phyloP scores from a whole-genome alignment of 2,329 filamentous ascomycete genomes.

The Arachnomyces sp. region DNA sequence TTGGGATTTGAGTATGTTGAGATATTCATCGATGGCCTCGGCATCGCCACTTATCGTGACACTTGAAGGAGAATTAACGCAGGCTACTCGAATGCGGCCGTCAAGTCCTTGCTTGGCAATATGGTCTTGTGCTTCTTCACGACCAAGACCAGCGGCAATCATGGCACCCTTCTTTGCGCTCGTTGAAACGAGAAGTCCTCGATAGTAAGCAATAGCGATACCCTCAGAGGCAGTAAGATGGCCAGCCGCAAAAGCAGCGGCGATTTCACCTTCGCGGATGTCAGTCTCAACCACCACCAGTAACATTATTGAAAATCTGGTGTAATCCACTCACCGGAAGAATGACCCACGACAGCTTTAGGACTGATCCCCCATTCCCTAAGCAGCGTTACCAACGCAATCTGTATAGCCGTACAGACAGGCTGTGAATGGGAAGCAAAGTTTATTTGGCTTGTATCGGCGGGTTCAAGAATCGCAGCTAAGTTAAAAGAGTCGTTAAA shows the following conservation, averaged over 20 bases:
- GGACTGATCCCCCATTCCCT: constrained; percentile 5
- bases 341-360: constrained; percentile 11
- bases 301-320: not conserved
- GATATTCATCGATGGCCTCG: constrained; percentile 2
- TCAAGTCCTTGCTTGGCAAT: constrained; percentile 8
- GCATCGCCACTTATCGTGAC: constrained; percentile 20
- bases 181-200: constrained; percentile 13
- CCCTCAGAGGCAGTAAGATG: constrained; percentile 24
- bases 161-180: constrained; percentile 5
- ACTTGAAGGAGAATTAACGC: constrained; percentile 22
- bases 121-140: constrained; percentile 2
- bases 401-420: constrained; percentile 11
- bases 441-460: constrained; percentile 6
- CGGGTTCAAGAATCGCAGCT: constrained; percentile 4
- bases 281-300: not conserved
- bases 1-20: not conserved
- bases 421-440: constrained; percentile 7
- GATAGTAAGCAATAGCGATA: constrained; percentile 42
- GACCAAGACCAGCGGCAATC: constrained; percentile 1
- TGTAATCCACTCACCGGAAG: constrained; percentile 2
- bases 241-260: constrained; percentile 14
- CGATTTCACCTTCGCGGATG: constrained; percentile 11
- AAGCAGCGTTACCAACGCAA: constrained; percentile 8
- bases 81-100: constrained; percentile 25
- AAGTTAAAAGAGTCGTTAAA: not conserved